Percentiles rank a stretch among this genome's conserved stretches.
These are phyloP conservation scores for Anthoceros angustus DNA, from an alignment of 225 moss, liverwort and hornwort genomes.

Conservation along the genomic window DNA sequence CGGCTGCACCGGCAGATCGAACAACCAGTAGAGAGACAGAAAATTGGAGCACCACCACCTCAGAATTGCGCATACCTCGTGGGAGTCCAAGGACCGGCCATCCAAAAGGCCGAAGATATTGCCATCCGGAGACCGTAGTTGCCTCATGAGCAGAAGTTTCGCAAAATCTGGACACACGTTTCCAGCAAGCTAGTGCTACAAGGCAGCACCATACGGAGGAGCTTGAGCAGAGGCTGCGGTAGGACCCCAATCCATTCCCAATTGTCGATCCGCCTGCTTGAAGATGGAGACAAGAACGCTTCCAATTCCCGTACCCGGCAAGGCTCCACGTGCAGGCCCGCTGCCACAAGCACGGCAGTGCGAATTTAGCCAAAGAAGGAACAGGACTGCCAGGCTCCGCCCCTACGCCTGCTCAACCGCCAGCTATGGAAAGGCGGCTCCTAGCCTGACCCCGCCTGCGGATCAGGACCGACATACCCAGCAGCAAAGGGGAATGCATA, in stretches of 20 bases:
- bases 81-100: constrained; percentile 60
- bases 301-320: background rate
- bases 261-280: background rate
- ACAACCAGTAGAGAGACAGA: too few relatives aligned
- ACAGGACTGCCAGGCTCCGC: background rate
- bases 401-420: background rate
- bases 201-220: background rate
- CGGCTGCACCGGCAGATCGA: too few relatives aligned
- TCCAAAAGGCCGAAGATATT: constrained; percentile 56
- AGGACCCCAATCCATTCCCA: background rate
- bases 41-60: background rate
- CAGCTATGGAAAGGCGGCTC: too few relatives aligned
- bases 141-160: constrained; percentile 44
- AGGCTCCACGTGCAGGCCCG: background rate
- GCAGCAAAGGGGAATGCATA: too few relatives aligned
- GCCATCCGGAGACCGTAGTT: constrained; percentile 62
- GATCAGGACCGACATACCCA: too few relatives aligned
- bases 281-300: background rate
- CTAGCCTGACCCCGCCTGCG: too few relatives aligned
- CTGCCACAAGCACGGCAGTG: background rate
- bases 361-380: background rate
- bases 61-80: constrained; percentile 13
- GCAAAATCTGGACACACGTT: background rate
- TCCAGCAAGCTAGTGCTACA: background rate
- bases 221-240: background rate